Evolutionary conservation across 768 basidiomycete genomes (phyloP), one percentile per base, ranked within the genome.

Genomic region (Kwoniella newhampshirensis): DNA sequence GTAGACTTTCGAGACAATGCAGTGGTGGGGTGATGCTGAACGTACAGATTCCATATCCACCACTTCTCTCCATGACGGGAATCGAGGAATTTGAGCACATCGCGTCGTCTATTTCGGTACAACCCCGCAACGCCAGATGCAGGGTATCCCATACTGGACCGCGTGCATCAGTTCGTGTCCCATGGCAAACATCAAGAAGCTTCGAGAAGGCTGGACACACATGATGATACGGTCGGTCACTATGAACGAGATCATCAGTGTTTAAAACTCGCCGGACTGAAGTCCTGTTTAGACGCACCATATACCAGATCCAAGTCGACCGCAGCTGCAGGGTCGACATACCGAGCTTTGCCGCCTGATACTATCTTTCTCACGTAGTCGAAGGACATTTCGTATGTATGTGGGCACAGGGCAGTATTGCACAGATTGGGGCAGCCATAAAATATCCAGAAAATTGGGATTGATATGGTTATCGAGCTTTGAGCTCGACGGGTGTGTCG

Each of bases 1-100:
- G n/a, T n/a, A n/a, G n/a, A n/a, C n/a, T n/a, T n/a, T n/a, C n/a
- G n/a, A n/a, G n/a, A n/a, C n/a, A n/a, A n/a, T n/a, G n/a, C n/a
- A n/a, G 4, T 4, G 27, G 11, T 39, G 18, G 26, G 26, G 25
- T 15, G 4, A 18, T 17, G n/a, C 48, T 9, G 43, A 35, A 67
- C 77, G 43, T 57, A 79, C 74, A 92, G 85, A 74, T 94, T 92
- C 81, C 89, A 91, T 9, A 92, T 83, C 86, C 89, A 88, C 71
- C 84, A 92, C 67, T 89, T 85, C 66, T 84, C 81, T 4, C 83
- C 83, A 67, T 91, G 89, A 43, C 85, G 80, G 51, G 83, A 78
- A 25, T 87, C 84, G 4, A 91, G 80, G 73, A 92, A 91, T 37
- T 80, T 81, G 62, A 85, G 84, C 1, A 86, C 87, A 68, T 92